phyloP scores from a whole-genome alignment of 2,329 filamentous ascomycete species.

The Penicillium sp. region DNA sequence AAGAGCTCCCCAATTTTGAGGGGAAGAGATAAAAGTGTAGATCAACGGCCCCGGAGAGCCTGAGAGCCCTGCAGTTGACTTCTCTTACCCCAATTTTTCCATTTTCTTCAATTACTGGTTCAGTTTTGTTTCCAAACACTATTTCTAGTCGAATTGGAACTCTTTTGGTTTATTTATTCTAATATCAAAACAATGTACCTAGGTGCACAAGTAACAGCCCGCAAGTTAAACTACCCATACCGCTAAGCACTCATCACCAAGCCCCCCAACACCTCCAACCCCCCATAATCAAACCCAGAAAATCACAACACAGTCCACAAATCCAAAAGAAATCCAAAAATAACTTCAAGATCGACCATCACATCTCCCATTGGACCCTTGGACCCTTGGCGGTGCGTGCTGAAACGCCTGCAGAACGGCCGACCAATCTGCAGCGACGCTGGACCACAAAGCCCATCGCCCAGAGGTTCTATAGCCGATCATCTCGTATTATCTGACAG shows the following conservation, averaged over 20 bases:
- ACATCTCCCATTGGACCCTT: conserved; percentile 5
- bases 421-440: conserved; percentile 12
- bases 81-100: background rate
- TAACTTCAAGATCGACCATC: conserved; percentile 5
- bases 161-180: background rate
- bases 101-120: background rate
- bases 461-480: background rate
- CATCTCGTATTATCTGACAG: conserved; percentile 4
- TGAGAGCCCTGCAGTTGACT: background rate
- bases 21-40: conserved; percentile 3
- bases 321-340: conserved; percentile 17
- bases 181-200: background rate
- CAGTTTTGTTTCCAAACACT: too few species aligned
- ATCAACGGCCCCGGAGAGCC: background rate
- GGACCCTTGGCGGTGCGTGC: conserved; percentile 21
- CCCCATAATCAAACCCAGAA: background rate
- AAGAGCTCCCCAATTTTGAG: conserved; percentile 2
- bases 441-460: background rate
- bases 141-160: too few species aligned
- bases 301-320: background rate
- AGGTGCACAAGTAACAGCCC: background rate
- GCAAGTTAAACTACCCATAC: background rate
- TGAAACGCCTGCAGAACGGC: conserved; percentile 14
- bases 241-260: background rate
- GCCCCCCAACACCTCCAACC: background rate